Evolutionary conservation across 768 basidiomycete species (phyloP), one percentile per base, ranked within the genome.

Genomic region (Amanita polypyramis): DNA sequence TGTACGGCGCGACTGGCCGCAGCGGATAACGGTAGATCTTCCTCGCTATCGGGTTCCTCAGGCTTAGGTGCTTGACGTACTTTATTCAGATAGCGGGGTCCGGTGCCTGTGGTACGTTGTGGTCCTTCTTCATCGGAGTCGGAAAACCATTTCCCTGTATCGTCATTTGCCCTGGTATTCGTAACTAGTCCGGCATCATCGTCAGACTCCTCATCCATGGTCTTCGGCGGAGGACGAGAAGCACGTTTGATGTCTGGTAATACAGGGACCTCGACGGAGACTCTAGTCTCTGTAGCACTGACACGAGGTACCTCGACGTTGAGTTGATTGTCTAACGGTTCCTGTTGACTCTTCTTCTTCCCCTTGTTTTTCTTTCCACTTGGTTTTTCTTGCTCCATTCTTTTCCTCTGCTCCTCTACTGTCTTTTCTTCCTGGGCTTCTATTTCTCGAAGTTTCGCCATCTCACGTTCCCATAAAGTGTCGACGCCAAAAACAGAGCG

Each of bases 401-500:
- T 62, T 42, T 61, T 68, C 58, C 57, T 67, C 45, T 66, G 70
- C 29, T 70, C 74, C 51, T 78, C 77, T n/a, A 71, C 74, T 49
- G 79, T 81, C 9, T 56, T 60, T 47, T 67, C 73, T 59, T 93
- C 91, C 44, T 57, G 61, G 10, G 77, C 81, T 61, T 95, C 83
- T 0, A 93, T 86, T 51, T 79, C 72, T 52, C 77, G 77, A 45
- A 95, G 68, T 61, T 88, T 95, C 14, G 65, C 76, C 71, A 92
- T 75, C 63, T 96, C 93, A 34, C 79, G 74, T 58, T 94, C 85
- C 93, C 93, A 95, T 8, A 95, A 57, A n/a, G 84, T 85, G 62
- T 96, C 93, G 1, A 88, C 85, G 2, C 93, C 93, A 57, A 95
- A 96, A 8, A 94, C 89, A n/a, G 91, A 93, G 49, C 75, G 77